Evolutionary conservation across 2,329 filamentous ascomycete species (phyloP).

Genomic region (Anthostomella pinea): DNA sequence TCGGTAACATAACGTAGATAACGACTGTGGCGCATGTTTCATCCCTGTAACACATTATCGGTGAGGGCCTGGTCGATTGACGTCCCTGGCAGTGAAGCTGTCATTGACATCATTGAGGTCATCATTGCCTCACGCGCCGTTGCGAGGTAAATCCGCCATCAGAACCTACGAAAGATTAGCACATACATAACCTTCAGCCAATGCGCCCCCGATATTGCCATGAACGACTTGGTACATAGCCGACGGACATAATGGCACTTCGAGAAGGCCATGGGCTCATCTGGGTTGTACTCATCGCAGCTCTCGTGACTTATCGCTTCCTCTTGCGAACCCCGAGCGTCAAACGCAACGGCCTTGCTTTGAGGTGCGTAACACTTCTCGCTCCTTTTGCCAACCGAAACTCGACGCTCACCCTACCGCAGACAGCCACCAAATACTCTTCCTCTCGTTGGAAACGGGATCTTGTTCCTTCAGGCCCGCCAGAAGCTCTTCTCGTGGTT

Average conservation of each 20-base stretch:
- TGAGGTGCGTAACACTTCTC: too few relatives aligned
- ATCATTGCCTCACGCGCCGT: too few relatives aligned
- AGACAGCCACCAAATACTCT: slow-evolving; percentile 45
- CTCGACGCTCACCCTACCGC: slow-evolving; percentile 3
- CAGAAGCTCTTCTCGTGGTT: slow-evolving; percentile 64
- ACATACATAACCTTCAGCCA: too few relatives aligned
- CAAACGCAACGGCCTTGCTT: slow-evolving; percentile 28
- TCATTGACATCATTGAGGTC: too few relatives aligned
- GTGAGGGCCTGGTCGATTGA: too few relatives aligned
- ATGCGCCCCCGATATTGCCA: too few relatives aligned
- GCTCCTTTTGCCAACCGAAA: not conserved
- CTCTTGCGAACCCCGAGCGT: slow-evolving; percentile 22
- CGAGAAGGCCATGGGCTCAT: slow-evolving; percentile 18
- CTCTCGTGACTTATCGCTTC: slow-evolving; percentile 23
- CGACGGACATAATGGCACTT: slow-evolving; percentile 17
- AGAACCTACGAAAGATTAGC: too few relatives aligned
- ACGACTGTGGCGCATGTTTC: too few relatives aligned
- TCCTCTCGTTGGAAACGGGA: slow-evolving; percentile 58
- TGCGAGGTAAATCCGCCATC: too few relatives aligned
- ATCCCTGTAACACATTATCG: too few relatives aligned
- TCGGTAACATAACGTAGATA: too few relatives aligned
- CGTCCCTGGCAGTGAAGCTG: too few relatives aligned
- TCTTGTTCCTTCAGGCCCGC: slow-evolving; percentile 58
- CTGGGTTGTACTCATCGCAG: slow-evolving; percentile 16
- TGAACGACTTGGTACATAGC: not conserved